Percentiles rank a stretch among this genome's conserved stretches.
These are phyloP conservation scores for Stropharia rugosoannulata DNA, from an alignment of 768 basidiomycete species.

Conservation along the genomic window DNA sequence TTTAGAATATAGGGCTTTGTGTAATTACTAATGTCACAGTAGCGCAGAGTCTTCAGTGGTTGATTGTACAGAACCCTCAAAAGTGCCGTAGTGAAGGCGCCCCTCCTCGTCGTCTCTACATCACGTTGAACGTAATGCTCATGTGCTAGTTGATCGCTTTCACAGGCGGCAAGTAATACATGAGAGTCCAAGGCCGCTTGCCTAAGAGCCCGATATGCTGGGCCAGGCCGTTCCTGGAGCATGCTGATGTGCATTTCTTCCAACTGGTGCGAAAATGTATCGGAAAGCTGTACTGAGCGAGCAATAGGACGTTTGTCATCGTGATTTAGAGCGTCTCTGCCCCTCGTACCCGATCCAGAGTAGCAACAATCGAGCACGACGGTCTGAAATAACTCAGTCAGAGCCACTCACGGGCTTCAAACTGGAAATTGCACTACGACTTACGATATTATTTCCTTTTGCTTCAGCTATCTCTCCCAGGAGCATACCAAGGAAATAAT, in stretches of 20 bases:
- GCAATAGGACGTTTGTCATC: background rate
- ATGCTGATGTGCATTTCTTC: no score
- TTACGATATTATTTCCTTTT: conserved; percentile 16
- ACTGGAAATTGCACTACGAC: background rate
- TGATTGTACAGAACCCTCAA: conserved; percentile 3
- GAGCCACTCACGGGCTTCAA: background rate
- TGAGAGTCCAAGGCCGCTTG: conserved; percentile 9
- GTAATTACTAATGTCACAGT: background rate
- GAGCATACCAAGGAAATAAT: conserved; percentile 6
- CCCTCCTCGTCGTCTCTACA: background rate
- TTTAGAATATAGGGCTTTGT: background rate
- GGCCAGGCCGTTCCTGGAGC: no score
- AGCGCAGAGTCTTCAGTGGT: conserved; percentile 3
- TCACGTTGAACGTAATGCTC: background rate
- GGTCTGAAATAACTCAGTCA: conserved; percentile 2
- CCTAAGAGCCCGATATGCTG: no score
- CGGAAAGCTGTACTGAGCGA: conserved; percentile 2
- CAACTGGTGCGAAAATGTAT: no score
- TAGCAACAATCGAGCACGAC: conserved; percentile 16
- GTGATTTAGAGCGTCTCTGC: background rate
- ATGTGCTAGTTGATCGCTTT: background rate
- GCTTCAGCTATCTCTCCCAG: conserved; percentile 8
- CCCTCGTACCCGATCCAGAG: conserved; percentile 11
- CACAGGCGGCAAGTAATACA: conserved; percentile 11
- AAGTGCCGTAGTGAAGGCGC: conserved; percentile 10